These are phyloP conservation scores for Leishmania guyanensis DNA, from an alignment of 208 protist genomes.

Conservation along the genomic window DNA sequence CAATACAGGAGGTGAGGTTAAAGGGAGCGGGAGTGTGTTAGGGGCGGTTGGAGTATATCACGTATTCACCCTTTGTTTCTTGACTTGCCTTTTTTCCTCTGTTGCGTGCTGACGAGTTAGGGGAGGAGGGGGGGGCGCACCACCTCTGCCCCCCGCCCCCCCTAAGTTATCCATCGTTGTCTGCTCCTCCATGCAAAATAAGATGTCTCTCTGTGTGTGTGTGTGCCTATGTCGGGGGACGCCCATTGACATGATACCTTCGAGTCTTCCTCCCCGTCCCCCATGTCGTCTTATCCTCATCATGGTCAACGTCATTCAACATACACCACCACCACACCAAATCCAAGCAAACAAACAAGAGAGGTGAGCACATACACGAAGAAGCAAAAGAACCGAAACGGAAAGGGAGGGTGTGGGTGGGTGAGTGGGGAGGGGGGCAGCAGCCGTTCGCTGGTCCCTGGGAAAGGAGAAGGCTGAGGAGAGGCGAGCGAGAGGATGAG, in stretches of 20 bases:
- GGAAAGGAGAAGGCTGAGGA: slow-evolving; percentile 6
- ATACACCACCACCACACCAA: too few relatives aligned
- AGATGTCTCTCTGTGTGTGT: too few relatives aligned
- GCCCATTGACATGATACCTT: background rate
- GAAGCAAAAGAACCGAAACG: background rate
- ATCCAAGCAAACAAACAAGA: background rate
- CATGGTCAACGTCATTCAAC: background rate
- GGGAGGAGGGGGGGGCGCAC: background rate
- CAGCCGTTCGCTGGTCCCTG: background rate
- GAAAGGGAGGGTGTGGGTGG: background rate
- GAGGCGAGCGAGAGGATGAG: background rate
- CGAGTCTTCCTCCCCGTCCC: background rate
- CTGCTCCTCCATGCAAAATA: background rate
- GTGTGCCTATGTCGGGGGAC: background rate
- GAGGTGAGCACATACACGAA: background rate
- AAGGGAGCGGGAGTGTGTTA: background rate
- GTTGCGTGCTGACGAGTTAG: background rate
- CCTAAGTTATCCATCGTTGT: background rate
- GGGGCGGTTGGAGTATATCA: background rate
- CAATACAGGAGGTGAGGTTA: background rate
- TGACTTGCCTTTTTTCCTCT: too few relatives aligned
- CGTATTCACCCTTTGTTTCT: background rate
- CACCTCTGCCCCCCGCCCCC: background rate
- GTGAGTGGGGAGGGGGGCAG: background rate
- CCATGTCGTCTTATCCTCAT: background rate